Conservation (phyloP, 2,329 filamentous ascomycete genomes). For the Phaeosphaeriaceae sp. region DNA sequence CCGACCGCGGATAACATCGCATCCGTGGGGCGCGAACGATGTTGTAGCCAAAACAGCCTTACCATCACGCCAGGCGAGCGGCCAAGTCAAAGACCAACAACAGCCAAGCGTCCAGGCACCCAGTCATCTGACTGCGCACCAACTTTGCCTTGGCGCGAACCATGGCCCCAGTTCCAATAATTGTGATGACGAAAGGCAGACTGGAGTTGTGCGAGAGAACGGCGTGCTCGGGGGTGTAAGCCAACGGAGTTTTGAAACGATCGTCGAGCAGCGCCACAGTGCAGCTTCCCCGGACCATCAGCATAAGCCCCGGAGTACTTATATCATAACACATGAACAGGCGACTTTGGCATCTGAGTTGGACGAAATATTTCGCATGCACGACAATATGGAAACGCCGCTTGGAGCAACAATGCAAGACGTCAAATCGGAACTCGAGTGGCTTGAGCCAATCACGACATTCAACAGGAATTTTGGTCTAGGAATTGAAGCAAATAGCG, state of each 20-base stretch:
- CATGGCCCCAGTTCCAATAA: background rate
- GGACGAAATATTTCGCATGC: background rate
- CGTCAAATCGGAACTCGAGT: background rate
- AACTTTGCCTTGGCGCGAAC: background rate
- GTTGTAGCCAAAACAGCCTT: background rate
- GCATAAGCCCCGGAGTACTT: constrained; percentile 6
- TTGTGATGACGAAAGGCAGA: background rate
- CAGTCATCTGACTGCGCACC: background rate
- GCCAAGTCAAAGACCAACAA: background rate
- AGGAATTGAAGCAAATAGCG: background rate
- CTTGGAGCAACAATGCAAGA: background rate
- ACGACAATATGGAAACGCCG: background rate
- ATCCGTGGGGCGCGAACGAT: background rate
- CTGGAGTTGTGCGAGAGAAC: background rate
- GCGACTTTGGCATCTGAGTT: background rate
- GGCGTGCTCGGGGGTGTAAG: background rate
- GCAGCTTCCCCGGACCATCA: constrained; percentile 4
- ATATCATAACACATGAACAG: background rate
- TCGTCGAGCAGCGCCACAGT: constrained; percentile 4
- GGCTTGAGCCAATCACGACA: background rate
- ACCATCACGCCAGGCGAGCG: background rate
- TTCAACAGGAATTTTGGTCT: background rate
- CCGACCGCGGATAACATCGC: background rate
- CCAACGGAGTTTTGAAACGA: background rate
- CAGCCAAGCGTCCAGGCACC: background rate